Evolutionary conservation across 805 yeast species (phyloP), one percentile per base, ranked within the genome.

Genomic region (Spathaspora boniae): DNA sequence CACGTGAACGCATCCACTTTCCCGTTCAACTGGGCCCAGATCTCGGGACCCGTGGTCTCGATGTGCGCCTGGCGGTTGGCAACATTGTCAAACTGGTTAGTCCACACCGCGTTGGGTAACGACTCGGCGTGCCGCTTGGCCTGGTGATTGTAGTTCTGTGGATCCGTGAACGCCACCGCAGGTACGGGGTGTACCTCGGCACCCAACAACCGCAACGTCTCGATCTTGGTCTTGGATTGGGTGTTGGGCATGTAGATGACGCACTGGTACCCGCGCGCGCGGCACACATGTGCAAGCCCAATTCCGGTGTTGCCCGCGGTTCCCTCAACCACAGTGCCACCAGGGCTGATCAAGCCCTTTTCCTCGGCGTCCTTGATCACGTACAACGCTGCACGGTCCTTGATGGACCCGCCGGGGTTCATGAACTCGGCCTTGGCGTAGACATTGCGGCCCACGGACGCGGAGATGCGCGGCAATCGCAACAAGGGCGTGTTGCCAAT

Each of bases 261-360:
- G 56, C 93, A 79, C 38, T 82, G 76, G 68, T 87, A 87, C 20
- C 95, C 95, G 47, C 81, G 76, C 31, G 89, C 74, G 23, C 95
- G 69, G 54, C 94, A 85, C 29, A 81, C 77, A 50, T 74, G 79
- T 5, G 95, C 96, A 37, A 87, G 65, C 1, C 96, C 96, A 47
- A 87, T 87, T 12, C 96, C 96, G n/a, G 96, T 87, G 62, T 87
- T 87, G 21, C 96, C 96, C 3, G 96, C 96, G 9, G 96, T 86
- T 6, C 95, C 95, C 60, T 87, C 96, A 12, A 87, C 89, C 20
- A 87, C 76, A 2, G 95, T 87, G 22, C 93, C 95, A 6, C 94
- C 93, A 4, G 87, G 76, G 39, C 63, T 55, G 38, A 87, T 66
- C 37, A 72, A 60, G 2, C 87, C 87, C 41, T 67, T 68, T 23